These are phyloP conservation scores for Selaginella tamariscina DNA, from an alignment of 75 land plant genomes.

Conservation along the genomic window DNA sequence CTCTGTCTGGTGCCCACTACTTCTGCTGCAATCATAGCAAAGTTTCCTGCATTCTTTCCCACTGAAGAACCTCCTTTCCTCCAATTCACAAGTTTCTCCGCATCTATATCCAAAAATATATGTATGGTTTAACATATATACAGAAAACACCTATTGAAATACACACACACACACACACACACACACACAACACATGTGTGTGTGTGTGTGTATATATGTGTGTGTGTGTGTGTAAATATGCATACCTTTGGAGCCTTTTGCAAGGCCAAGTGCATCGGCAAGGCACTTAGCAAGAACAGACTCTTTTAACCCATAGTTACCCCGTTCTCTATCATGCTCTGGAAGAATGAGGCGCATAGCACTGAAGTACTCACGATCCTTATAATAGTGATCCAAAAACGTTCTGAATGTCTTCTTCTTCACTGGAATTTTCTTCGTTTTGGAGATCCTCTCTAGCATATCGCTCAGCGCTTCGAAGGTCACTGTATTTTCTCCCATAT, in stretches of 20 bases:
- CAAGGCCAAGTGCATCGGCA: slow-evolving; percentile 73
- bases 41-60: slow-evolving; percentile 77
- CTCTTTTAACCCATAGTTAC: slow-evolving; percentile 72
- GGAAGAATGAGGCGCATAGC: slow-evolving; percentile 80
- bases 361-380: slow-evolving; percentile 44
- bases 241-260: slow-evolving; percentile 61
- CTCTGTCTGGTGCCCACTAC: slow-evolving; percentile 70
- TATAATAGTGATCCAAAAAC: slow-evolving; percentile 66
- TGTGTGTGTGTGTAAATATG: too few relatives aligned
- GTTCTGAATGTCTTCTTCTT: slow-evolving; percentile 78
- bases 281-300: slow-evolving; percentile 62
- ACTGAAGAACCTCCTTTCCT: slow-evolving; percentile 60
- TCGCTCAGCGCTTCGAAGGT: slow-evolving; percentile 46
- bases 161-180: too few relatives aligned
- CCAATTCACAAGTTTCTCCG: slow-evolving; percentile 72
- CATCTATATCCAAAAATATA: too few relatives aligned
- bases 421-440: slow-evolving; percentile 42
- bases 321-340: slow-evolving; percentile 65
- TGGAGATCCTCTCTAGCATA: slow-evolving; percentile 56
- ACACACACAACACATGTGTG: too few relatives aligned
- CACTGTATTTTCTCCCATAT: slow-evolving; percentile 53
- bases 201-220: too few relatives aligned
- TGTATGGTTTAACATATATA: too few relatives aligned
- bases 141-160: too few relatives aligned
- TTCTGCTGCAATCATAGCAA: slow-evolving; percentile 76